Base-by-base conservation (phyloP, 805 yeast genomes). In the Schwanniomyces polymorphus region DNA sequence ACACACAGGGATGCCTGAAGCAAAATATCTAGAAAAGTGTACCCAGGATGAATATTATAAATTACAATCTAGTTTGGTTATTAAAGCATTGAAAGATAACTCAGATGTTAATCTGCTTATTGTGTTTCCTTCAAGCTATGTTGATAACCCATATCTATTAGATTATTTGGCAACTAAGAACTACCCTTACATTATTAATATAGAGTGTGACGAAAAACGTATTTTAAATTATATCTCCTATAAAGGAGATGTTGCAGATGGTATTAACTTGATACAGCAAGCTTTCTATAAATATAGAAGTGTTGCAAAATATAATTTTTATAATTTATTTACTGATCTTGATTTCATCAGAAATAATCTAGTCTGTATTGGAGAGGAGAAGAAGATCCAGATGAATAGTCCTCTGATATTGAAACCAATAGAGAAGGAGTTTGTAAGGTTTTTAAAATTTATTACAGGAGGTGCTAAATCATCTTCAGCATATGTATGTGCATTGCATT, bases 201-300 rank as follows among this genome's bases (percentile, higher is more conserved):
- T 56, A n/a, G 54, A 54, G 35, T 49, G 57, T 18, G 60, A 56
- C 12, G 55, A 47, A 35, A 34, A 39, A 21, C 42, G 53, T 4
- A 50, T 56, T 16, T 48, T 50, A 42, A 45, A 33, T 21, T 52
- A 53, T 33, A 21, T 52, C 33, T 42, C 47, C 11, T 52, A 42
- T 37, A 29, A 43, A 18, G 54, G 51, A 18, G 21, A 37, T 16
- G 16, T 27, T 10, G 48, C 44, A 14, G 46, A 47, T 10, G 56
- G 54, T 11, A 16, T 47, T 16, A 26, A 33, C 12, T 42, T 45
- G 17, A 38, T 55, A 14, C 53, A 45, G 12, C 34, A 34, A 16
- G 42, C 41, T 35, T 37, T 48, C 27, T 35, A 29, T 5, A 40
- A 26, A 35, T 53, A 46, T 42, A 40, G 52, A 14, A 16, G 43